A percentile compares a stretch with the other conserved stretches of the same genome.
These are phyloP conservation scores for Dimocarpus longan DNA, from an alignment of 345 rosid species.

Conservation along the genomic window DNA sequence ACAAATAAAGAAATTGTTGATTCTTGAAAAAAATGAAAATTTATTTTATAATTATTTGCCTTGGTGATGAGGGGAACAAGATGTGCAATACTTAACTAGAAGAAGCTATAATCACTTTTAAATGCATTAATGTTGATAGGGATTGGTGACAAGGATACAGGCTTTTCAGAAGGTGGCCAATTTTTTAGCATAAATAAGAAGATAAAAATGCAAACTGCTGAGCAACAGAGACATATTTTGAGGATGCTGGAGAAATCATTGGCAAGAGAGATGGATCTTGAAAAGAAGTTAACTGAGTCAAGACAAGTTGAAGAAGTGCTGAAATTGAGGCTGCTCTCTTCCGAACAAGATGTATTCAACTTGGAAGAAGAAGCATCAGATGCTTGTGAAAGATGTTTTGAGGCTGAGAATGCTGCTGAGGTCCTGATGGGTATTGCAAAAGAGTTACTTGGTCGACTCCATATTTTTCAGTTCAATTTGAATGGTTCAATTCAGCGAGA, in stretches of 20 bases:
- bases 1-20: not conserved
- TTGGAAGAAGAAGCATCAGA: slow-evolving; percentile 70
- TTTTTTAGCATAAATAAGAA: slow-evolving; percentile 40
- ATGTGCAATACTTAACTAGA: slow-evolving; percentile 1
- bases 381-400: slow-evolving; percentile 57
- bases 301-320: slow-evolving; percentile 60
- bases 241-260: slow-evolving; percentile 94
- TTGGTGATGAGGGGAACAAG: slow-evolving; percentile 10
- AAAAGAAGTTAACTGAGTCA: slow-evolving; percentile 76
- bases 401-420: slow-evolving; percentile 74
- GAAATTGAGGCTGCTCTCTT: slow-evolving; percentile 49
- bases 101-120: slow-evolving; percentile 16
- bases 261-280: slow-evolving; percentile 92
- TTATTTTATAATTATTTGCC: slow-evolving; percentile 6
- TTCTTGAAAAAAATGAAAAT: slow-evolving; percentile 1
- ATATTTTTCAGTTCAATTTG: slow-evolving; percentile 65
- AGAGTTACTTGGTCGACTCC: slow-evolving; percentile 67
- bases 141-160: slow-evolving; percentile 33
- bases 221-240: slow-evolving; percentile 73
- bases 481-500: slow-evolving; percentile 64
- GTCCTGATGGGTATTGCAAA: slow-evolving; percentile 66
- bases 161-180: slow-evolving; percentile 43
- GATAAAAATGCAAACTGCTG: slow-evolving; percentile 79
- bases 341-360: slow-evolving; percentile 56
- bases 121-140: slow-evolving; percentile 46